A percentile compares a stretch with the other conserved stretches of the same genome.
phyloP scores from a whole-genome alignment of 768 basidiomycete species.

The Lentinula boryana region DNA sequence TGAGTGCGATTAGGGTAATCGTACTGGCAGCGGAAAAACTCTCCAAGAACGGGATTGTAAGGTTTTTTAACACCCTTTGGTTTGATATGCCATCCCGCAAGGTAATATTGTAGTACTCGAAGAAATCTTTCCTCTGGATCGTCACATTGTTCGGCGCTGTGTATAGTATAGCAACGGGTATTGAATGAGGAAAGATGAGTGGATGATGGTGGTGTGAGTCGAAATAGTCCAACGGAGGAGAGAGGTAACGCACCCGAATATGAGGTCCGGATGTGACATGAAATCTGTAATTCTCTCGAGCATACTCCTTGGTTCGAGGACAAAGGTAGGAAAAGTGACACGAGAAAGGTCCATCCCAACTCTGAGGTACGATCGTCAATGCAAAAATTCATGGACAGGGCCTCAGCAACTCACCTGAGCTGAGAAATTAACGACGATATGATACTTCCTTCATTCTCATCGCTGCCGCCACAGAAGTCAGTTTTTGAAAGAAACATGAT shows the following conservation, averaged over 20 bases:
- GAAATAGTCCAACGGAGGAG: neutral
- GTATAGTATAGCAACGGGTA: neutral
- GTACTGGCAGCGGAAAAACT: slow-evolving; percentile 96
- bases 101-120: slow-evolving; percentile 87
- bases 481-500: slow-evolving; percentile 19
- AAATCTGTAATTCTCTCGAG: slow-evolving; percentile 99
- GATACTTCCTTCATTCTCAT: slow-evolving; percentile 91
- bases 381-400: neutral
- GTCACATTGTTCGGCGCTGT: slow-evolving; percentile 71
- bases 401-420: slow-evolving; percentile 50
- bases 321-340: slow-evolving; percentile 92
- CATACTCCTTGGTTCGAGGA: slow-evolving; percentile 95
- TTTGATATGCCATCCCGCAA: slow-evolving; percentile 99
- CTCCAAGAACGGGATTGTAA: slow-evolving; percentile 97
- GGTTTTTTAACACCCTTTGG: slow-evolving; percentile 99
- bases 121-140: slow-evolving; percentile 90
- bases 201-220: neutral
- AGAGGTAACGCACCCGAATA: slow-evolving; percentile 70
- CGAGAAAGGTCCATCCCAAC: slow-evolving; percentile 96
- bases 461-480: slow-evolving; percentile 47
- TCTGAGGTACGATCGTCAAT: slow-evolving; percentile 29
- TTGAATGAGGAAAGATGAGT: neutral
- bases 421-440: slow-evolving; percentile 85
- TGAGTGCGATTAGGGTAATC: slow-evolving; percentile 81
- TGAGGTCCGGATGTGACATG: slow-evolving; percentile 96